phyloP scores from a whole-genome alignment of 2,329 filamentous ascomycete genomes.

The Fusarium transvaalense region DNA sequence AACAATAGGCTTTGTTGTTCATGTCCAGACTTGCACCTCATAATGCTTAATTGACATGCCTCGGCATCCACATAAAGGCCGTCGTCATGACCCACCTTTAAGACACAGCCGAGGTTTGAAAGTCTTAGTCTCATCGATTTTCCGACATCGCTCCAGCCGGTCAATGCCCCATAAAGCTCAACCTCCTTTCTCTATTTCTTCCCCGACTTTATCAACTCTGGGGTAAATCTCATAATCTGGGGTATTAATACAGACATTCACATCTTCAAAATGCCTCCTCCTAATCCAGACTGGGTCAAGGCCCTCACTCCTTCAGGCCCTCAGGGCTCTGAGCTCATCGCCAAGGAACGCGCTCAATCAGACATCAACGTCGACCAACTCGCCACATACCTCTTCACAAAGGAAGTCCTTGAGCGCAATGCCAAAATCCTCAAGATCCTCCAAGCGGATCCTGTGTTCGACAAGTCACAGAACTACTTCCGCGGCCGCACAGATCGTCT shows the following conservation, averaged over 20 bases:
- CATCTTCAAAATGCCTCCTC: constrained; percentile 42
- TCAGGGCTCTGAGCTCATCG: constrained; percentile 76
- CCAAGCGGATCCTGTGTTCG: constrained; percentile 76
- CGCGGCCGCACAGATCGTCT: constrained; percentile 76
- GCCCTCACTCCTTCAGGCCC: constrained; percentile 64
- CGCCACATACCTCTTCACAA: constrained; percentile 76
- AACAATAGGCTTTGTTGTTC: neutral
- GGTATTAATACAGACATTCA: neutral
- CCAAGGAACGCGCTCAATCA: constrained; percentile 75
- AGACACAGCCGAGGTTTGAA: constrained; percentile 24
- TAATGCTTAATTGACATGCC: neutral
- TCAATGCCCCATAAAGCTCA: constrained; percentile 26
- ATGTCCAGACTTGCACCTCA: neutral
- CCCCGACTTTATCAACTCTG: constrained; percentile 1
- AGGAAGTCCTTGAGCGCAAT: constrained; percentile 71
- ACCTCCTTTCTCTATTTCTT: constrained; percentile 7
- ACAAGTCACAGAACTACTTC: constrained; percentile 84
- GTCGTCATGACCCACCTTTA: constrained; percentile 29
- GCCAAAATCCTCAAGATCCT: constrained; percentile 73
- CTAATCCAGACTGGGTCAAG: constrained; percentile 52
- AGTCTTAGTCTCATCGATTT: constrained; percentile 34
- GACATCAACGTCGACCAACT: constrained; percentile 76
- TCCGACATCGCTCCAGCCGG: constrained; percentile 34
- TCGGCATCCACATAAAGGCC: constrained; percentile 5
- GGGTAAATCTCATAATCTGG: constrained; percentile 4